Conservation (phyloP, 768 basidiomycete species). For the Polyporus arcularius region DNA sequence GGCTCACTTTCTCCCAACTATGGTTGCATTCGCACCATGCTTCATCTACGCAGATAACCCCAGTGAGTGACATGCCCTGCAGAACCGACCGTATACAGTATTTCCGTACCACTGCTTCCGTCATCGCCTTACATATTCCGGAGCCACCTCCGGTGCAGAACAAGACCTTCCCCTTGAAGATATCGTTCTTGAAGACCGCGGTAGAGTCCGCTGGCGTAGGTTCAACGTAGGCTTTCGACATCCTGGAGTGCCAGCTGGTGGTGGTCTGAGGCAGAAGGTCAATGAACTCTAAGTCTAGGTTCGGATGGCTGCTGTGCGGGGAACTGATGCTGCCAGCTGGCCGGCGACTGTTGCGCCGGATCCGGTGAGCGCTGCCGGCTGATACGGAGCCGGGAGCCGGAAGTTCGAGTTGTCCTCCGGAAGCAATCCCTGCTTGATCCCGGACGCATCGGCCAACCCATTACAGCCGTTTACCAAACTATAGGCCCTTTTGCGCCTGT, state of each 20-base stretch:
- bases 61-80: neutral
- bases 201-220: conserved; percentile 54
- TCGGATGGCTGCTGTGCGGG: too few relatives aligned
- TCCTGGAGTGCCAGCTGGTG: neutral
- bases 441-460: too few relatives aligned
- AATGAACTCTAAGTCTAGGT: too few relatives aligned
- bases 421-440: too few relatives aligned
- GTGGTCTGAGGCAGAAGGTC: too few relatives aligned
- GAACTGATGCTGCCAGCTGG: neutral
- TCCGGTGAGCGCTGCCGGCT: too few relatives aligned
- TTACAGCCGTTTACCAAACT: too few relatives aligned
- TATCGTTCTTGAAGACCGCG: conserved; percentile 69
- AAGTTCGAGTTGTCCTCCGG: too few relatives aligned
- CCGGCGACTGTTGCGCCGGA: too few relatives aligned
- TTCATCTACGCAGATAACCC: conserved; percentile 76
- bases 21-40: conserved; percentile 79
- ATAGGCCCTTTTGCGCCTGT: too few relatives aligned
- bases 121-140: conserved; percentile 91
- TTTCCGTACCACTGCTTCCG: conserved; percentile 70
- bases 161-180: conserved; percentile 89
- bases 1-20: conserved; percentile 85
- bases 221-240: conserved; percentile 32
- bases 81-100: neutral
- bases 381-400: too few relatives aligned
- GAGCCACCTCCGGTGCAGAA: conserved; percentile 92